Percentiles rank a stretch among this genome's conserved stretches.
phyloP scores from a whole-genome alignment of 176 grass and related monocot species.

The Poa annua region DNA sequence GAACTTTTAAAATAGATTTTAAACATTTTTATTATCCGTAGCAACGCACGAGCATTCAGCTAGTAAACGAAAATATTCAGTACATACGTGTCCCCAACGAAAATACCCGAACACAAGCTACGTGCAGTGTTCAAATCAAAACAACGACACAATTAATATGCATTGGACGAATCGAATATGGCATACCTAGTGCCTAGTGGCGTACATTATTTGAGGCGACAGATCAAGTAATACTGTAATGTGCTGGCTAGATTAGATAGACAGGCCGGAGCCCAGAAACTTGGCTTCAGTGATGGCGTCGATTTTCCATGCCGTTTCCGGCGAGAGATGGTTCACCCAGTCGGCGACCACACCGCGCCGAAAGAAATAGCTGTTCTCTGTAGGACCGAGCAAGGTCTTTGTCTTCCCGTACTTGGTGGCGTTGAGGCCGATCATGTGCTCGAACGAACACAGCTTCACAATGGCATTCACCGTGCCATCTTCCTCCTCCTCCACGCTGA shows the following conservation, averaged over 20 bases:
- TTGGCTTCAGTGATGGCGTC: background rate
- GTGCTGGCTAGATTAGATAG: background rate
- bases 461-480: background rate
- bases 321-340: slow-evolving; percentile 37
- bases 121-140: too few relatives aligned
- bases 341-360: slow-evolving; percentile 27
- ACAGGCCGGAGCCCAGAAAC: slow-evolving; percentile 11
- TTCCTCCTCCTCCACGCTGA: background rate
- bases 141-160: too few relatives aligned
- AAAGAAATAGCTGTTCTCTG: slow-evolving; percentile 14
- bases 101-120: too few relatives aligned
- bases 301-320: slow-evolving; percentile 21
- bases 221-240: too few relatives aligned
- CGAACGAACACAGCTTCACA: slow-evolving; percentile 38
- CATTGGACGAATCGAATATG: too few relatives aligned
- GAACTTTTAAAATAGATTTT: too few relatives aligned
- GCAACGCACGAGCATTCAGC: too few relatives aligned
- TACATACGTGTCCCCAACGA: too few relatives aligned
- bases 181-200: too few relatives aligned
- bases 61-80: too few relatives aligned
- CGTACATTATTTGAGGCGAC: too few relatives aligned
- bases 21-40: too few relatives aligned
- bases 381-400: accelerated
- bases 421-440: slow-evolving; percentile 17
- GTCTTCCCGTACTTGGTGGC: slow-evolving; percentile 24